phyloP scores from a whole-genome alignment of 345 rosid genomes.

The Populus nigra region DNA sequence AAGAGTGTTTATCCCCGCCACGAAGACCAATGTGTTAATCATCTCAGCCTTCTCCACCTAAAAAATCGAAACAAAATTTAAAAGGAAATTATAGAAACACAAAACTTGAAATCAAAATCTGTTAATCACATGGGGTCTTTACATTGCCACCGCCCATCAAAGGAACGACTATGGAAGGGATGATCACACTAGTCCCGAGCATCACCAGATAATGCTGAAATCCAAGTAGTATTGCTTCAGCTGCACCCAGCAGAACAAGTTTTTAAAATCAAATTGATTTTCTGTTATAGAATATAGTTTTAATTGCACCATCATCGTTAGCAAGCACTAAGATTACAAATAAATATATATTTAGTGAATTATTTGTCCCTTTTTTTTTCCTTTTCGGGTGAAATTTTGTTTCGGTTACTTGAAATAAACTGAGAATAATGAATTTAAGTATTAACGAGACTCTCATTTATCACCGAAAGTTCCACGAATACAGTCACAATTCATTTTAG shows the following conservation, averaged over 20 bases:
- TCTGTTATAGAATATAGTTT: not conserved
- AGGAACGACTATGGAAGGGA: slow-evolving; percentile 66
- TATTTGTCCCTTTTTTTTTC: too few relatives aligned
- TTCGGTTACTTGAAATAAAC: too few relatives aligned
- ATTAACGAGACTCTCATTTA: too few relatives aligned
- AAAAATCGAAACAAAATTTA: not conserved
- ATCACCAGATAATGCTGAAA: slow-evolving; percentile 92
- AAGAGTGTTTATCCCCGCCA: slow-evolving; percentile 76
- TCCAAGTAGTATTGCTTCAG: slow-evolving; percentile 60
- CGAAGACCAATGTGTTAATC: slow-evolving; percentile 69
- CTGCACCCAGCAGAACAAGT: slow-evolving; percentile 41
- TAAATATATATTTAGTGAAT: too few relatives aligned
- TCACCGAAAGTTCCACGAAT: too few relatives aligned
- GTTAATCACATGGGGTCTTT: slow-evolving; percentile 17
- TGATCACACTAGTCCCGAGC: slow-evolving; percentile 80
- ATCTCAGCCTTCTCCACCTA: slow-evolving; percentile 81
- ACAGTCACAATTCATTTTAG: too few relatives aligned
- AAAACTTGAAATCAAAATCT: not conserved
- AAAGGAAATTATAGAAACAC: not conserved
- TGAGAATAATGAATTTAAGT: too few relatives aligned
- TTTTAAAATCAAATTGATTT: slow-evolving; percentile 5
- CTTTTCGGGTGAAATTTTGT: too few relatives aligned
- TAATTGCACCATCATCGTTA: not conserved
- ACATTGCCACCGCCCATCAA: slow-evolving; percentile 86
- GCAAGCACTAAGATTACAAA: too few relatives aligned